Base-by-base conservation (phyloP, 2,329 filamentous ascomycete genomes). In the Neonectria sp. region DNA sequence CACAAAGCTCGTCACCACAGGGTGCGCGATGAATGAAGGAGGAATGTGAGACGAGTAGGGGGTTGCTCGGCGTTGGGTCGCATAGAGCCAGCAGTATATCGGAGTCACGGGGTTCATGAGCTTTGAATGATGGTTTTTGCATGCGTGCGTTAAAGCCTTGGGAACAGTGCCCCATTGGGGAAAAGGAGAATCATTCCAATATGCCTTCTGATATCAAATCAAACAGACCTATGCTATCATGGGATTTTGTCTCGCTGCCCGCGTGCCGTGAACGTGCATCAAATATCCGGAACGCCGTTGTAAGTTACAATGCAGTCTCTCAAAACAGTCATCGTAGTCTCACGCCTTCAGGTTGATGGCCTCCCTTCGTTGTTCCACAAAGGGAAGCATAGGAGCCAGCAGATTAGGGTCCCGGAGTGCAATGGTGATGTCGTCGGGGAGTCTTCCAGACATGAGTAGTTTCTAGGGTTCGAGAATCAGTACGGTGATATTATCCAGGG, bases 361-460 rank as follows among this genome's bases (percentile, higher is more conserved):
- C 52, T 97, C 94, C 67, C 91, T 82, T 31, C 79, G 87, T 62
- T 90, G 89, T 63, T 93, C 90, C n/a, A 95, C 88, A 6, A 93
- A 82, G 3, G 90, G 91, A 53, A 97, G 80, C 48, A 94, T 77
- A 31, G 91, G 88, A 15, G 90, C 89, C 48, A 97, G 83, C 61
- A 90, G 86, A 76, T 97, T 96, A 2, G 94, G 88, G 80, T 98
- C 94, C 73, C 95, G 87, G 82, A 97, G 85, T 27, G 92, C 88
- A 46, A 93, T 88, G 2, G 93, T 92, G 25, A 95, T 87, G 76
- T 95, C 94, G 75, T 95, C 92, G 4, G 92, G 89, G 52, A 85
- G 74, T 40, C 83, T 78, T 3, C 88, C 88, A 3, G 83, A 82
- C 77, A 83, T 82, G 63, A 83, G 76, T 5, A 90, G 79, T 58